Evolutionary conservation across 1,284 basidiomycete genomes (phyloP).

Genomic region (Cryptococcus sp.): DNA sequence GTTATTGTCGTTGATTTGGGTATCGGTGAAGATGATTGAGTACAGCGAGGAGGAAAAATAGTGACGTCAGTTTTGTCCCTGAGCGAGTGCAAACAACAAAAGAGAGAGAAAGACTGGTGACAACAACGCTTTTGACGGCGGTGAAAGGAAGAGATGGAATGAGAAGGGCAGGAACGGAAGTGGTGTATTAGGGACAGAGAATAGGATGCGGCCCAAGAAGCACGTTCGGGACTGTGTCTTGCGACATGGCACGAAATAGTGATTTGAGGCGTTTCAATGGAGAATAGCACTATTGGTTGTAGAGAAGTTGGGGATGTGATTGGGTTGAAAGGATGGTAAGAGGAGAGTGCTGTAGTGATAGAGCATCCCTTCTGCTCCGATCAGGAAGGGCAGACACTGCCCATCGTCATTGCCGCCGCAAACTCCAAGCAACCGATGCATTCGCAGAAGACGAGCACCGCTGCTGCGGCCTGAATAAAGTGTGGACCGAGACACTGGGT

Average conservation of each 20-base stretch:
- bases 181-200: too few species aligned
- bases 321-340: constrained; percentile 20
- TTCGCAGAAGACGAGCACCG: not conserved
- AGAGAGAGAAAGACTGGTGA: too few species aligned
- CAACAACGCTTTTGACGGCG: too few species aligned
- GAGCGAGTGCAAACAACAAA: not conserved
- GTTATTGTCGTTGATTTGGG: constrained; percentile 11
- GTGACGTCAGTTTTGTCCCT: constrained; percentile 17
- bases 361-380: constrained; percentile 1
- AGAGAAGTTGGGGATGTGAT: constrained; percentile 18
- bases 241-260: not conserved
- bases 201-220: too few species aligned
- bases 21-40: constrained; percentile 5
- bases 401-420: not conserved
- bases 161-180: too few species aligned
- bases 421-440: not conserved
- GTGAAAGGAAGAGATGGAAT: too few species aligned
- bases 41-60: constrained; percentile 7
- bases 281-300: constrained; percentile 12
- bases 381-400: not conserved
- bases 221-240: too few species aligned
- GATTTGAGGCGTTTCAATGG: constrained; percentile 7
- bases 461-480: too few species aligned
- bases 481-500: not conserved
- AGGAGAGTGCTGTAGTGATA: not conserved